phyloP scores from a whole-genome alignment of 1,284 basidiomycete genomes.

The Microbotryum violaceum region DNA sequence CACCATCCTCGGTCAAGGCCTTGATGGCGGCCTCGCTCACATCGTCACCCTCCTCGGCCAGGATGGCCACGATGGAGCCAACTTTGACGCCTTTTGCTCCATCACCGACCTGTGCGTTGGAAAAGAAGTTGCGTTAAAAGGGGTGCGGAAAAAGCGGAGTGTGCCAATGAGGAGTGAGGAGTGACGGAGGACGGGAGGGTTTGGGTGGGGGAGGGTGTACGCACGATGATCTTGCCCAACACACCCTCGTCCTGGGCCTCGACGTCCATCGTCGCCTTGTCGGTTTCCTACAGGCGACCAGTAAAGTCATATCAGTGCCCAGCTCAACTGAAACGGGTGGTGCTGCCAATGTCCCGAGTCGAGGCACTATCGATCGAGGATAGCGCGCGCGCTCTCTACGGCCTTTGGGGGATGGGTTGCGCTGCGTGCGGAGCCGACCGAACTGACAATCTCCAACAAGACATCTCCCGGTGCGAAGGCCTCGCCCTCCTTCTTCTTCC shows the following conservation, averaged over 20 bases:
- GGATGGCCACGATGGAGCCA: slow-evolving; percentile 77
- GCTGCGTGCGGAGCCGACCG: slow-evolving; percentile 5
- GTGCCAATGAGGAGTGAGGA: slow-evolving; percentile 37
- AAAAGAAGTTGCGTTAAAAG: neutral
- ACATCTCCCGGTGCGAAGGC: slow-evolving; percentile 84
- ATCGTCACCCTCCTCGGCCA: slow-evolving; percentile 91
- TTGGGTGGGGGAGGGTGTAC: slow-evolving; percentile 32
- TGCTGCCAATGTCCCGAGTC: too few species aligned
- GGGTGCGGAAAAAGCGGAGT: neutral
- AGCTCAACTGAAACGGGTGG: too few species aligned
- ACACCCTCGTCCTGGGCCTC: slow-evolving; percentile 96
- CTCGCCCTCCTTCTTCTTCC: slow-evolving; percentile 97
- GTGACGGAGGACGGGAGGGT: slow-evolving; percentile 44
- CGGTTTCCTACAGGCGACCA: slow-evolving; percentile 66
- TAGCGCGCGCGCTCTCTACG: too few species aligned
- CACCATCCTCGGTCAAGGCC: slow-evolving; percentile 37
- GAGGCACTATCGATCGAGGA: too few species aligned
- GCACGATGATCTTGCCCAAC: slow-evolving; percentile 83
- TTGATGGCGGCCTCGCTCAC: slow-evolving; percentile 66
- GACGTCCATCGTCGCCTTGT: slow-evolving; percentile 99
- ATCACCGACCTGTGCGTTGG: slow-evolving; percentile 54
- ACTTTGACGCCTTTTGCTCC: slow-evolving; percentile 82
- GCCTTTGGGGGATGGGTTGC: too few species aligned
- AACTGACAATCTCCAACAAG: slow-evolving; percentile 79
- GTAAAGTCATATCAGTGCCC: neutral